Conservation (phyloP, 2,329 filamentous ascomycete genomes). For the Colletotrichum sp. region DNA sequence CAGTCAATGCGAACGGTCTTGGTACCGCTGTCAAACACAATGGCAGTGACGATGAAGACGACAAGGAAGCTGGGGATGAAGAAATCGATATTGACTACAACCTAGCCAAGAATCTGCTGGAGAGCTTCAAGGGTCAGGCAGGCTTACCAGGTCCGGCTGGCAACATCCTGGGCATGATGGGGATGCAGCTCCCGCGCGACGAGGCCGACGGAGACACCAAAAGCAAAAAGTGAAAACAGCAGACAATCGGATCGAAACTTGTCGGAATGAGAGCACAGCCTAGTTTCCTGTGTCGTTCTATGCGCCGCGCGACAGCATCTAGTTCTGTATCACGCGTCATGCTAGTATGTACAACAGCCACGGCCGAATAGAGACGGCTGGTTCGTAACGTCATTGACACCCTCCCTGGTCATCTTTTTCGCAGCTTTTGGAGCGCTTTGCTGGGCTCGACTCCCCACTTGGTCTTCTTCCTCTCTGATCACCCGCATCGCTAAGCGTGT, state of each 20-base stretch:
- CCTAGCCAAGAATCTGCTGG: constrained; percentile 86
- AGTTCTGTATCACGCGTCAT: background rate
- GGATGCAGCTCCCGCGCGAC: constrained; percentile 79
- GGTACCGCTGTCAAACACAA: background rate
- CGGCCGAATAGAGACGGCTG: background rate
- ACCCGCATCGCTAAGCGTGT: constrained; percentile 39
- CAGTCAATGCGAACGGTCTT: background rate
- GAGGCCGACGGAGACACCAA: constrained; percentile 60
- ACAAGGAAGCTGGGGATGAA: constrained; percentile 55
- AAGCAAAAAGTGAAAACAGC: background rate
- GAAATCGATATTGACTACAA: constrained; percentile 84
- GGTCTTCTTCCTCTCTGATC: constrained; percentile 34
- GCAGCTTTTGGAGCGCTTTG: constrained; percentile 45
- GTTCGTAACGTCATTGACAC: background rate
- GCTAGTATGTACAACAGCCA: background rate
- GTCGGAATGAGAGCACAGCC: background rate
- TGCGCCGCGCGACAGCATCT: background rate
- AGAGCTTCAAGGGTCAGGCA: constrained; percentile 90
- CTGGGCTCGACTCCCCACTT: constrained; percentile 46
- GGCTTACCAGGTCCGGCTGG: constrained; percentile 86
- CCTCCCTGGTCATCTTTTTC: constrained; percentile 6
- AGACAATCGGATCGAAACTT: background rate
- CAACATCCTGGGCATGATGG: constrained; percentile 88
- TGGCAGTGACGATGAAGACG: constrained; percentile 34
- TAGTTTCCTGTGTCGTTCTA: background rate